A percentile compares a stretch with the other conserved stretches of the same genome.
These are phyloP conservation scores for Globisporangium spinosum DNA, from an alignment of 352 stramenopile species.

Conservation along the genomic window DNA sequence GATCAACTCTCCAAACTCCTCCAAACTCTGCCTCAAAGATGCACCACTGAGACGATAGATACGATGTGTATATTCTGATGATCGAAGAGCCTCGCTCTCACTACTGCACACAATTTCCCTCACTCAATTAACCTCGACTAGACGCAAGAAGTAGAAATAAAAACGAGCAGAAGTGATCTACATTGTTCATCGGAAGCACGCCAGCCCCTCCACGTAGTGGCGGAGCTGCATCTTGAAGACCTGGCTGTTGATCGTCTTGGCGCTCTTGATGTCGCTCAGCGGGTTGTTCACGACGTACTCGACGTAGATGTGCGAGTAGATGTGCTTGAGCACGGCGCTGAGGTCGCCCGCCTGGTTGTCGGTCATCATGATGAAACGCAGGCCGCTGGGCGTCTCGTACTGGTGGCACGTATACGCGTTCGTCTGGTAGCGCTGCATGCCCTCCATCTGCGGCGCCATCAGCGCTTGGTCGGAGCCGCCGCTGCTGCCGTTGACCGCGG, in stretches of 20 bases:
- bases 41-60: not conserved
- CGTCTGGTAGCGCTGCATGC: slow-evolving; percentile 83
- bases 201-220: slow-evolving; percentile 72
- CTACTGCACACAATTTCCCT: too few species aligned
- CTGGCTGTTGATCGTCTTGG: slow-evolving; percentile 74
- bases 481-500: slow-evolving; percentile 16
- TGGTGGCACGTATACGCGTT: slow-evolving; percentile 90
- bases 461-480: slow-evolving; percentile 18
- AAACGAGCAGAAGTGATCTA: not conserved
- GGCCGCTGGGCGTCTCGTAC: slow-evolving; percentile 87
- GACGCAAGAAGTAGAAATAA: not conserved
- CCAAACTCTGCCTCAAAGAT: not conserved
- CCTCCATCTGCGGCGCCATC: slow-evolving; percentile 29
- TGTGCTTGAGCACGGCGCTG: slow-evolving; percentile 73
- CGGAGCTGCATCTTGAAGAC: slow-evolving; percentile 69
- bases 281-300: slow-evolving; percentile 90
- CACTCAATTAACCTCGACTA: not conserved
- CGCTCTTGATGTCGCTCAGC: slow-evolving; percentile 67
- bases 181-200: slow-evolving; percentile 54
- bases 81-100: too few species aligned
- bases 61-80: slow-evolving; percentile 4
- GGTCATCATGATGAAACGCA: slow-evolving; percentile 90
- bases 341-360: slow-evolving; percentile 86
- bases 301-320: slow-evolving; percentile 89
- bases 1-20: not conserved